Base-by-base conservation (phyloP, 2,329 filamentous ascomycete genomes). In the Canariomyces notabilis region DNA sequence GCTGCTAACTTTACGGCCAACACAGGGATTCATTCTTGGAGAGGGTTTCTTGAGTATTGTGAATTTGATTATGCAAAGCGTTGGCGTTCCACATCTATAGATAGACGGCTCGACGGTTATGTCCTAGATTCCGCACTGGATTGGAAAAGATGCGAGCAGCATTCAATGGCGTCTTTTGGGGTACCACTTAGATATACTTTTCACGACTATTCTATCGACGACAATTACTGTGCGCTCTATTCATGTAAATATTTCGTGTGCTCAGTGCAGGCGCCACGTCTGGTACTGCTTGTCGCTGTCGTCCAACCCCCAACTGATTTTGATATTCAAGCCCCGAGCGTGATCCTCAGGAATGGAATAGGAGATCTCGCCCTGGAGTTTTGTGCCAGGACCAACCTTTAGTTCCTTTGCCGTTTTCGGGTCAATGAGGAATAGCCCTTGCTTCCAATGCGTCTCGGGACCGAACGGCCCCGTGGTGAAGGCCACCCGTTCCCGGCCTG, bases 41-140 rank as follows among this genome's bases (percentile, higher is more conserved):
- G 91, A 97, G 64, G 91, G 91, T 0, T 80, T 97, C 54, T 71
- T 95, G 53, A 96, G 90, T 61, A 95, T 98, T 59, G 76, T 93
- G 20, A 97, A 96, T 62, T 67, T 98, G 45, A 69, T 86, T 7
- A 70, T 98, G 60, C 89, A 94, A 46, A 57, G 55, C 44, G 45
- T 37, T 29, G 55, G 55, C 16, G 55, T 59, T 48, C 57, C 57
- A 37, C 55, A 58, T 51, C 48, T 59, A n/a, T 16, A 7, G 5
- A 14, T 48, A 31, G 34, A 35, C 12, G 5, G 2, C 14, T 12
- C 7, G 18, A 29, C 26, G 26, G 8, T 9, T 9, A 12, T 5
- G 26, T 8, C n/a, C n/a, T n/a, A n/a, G n/a, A n/a, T n/a, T n/a
- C n/a, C n/a, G n/a, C n/a, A n/a, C n/a, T n/a, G 14, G 26, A 12